phyloP scores from a whole-genome alignment of 2,329 filamentous ascomycete species.

The Xylariaceae sp. region DNA sequence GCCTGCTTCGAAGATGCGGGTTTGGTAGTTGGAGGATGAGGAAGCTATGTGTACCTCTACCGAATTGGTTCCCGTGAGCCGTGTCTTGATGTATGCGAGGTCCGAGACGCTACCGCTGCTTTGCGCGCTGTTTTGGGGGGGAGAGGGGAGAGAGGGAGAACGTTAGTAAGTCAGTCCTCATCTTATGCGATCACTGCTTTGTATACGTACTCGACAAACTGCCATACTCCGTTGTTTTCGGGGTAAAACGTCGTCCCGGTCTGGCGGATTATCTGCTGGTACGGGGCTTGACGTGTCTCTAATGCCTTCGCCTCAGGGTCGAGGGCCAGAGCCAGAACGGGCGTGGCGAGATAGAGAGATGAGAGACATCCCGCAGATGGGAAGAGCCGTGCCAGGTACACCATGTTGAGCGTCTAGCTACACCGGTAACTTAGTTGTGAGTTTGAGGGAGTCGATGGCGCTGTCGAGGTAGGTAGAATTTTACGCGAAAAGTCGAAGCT shows the following conservation, averaged over 20 bases:
- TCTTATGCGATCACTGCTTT: not conserved
- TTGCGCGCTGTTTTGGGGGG: not conserved
- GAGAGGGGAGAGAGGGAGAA: too few species aligned
- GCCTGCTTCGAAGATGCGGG: slow-evolving; percentile 8
- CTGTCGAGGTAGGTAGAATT: not conserved
- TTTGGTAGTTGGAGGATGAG: slow-evolving; percentile 9
- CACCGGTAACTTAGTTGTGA: not conserved
- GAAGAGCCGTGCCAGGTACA: not conserved
- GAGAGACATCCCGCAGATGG: slow-evolving; percentile 2
- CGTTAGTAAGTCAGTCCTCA: too few species aligned
- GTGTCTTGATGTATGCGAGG: slow-evolving; percentile 13
- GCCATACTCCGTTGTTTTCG: slow-evolving; percentile 13
- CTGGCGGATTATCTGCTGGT: slow-evolving; percentile 2
- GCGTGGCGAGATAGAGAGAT: not conserved
- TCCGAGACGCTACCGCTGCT: not conserved
- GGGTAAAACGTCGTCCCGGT: slow-evolving; percentile 3
- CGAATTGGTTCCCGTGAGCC: not conserved
- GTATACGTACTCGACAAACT: slow-evolving; percentile 10
- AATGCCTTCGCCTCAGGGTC: not conserved
- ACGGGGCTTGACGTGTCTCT: not conserved
- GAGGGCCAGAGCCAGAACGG: not conserved
- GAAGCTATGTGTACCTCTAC: slow-evolving; percentile 15
- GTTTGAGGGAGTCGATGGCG: not conserved
- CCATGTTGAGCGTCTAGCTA: not conserved
- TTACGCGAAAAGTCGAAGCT: not conserved